These are phyloP conservation scores for Phialocephala subalpina DNA, from an alignment of 2,329 filamentous ascomycete genomes.

Conservation along the genomic window DNA sequence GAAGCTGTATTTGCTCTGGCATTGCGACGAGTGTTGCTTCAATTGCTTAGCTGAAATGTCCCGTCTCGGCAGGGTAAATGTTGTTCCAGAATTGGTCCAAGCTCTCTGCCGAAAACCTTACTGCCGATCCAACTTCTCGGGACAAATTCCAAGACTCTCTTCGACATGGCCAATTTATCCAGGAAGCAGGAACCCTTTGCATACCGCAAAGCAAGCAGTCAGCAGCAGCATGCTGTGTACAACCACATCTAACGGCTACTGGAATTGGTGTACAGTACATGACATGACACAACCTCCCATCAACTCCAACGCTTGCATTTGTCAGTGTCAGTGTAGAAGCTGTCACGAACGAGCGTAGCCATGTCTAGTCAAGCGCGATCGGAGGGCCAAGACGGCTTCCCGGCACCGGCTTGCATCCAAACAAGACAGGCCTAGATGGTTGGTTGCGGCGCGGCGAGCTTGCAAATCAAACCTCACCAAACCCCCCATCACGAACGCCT, in stretches of 20 bases:
- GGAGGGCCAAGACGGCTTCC: neutral
- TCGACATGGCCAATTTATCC: neutral
- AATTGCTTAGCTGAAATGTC: no score
- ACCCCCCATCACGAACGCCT: neutral
- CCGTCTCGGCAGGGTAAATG: neutral
- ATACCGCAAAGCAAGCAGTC: neutral
- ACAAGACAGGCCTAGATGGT: neutral
- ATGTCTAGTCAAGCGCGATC: conserved; percentile 2
- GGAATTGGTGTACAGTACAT: neutral
- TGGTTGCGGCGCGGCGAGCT: neutral
- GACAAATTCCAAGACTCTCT: neutral
- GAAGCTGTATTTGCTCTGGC: no score
- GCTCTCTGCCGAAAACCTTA: neutral
- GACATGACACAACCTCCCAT: neutral
- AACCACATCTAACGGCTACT: neutral
- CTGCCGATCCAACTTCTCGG: neutral
- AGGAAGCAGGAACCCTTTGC: conserved; percentile 7
- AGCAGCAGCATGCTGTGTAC: neutral
- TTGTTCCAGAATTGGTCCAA: neutral
- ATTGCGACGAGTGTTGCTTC: no score
- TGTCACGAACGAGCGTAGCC: neutral
- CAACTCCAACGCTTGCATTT: neutral
- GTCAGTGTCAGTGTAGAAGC: neutral
- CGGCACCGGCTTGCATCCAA: conserved; percentile 10
- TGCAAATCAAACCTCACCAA: neutral